Evolutionary conservation across 2,329 filamentous ascomycete species (phyloP).

Genomic region (Pseudogymnoascus sp.): DNA sequence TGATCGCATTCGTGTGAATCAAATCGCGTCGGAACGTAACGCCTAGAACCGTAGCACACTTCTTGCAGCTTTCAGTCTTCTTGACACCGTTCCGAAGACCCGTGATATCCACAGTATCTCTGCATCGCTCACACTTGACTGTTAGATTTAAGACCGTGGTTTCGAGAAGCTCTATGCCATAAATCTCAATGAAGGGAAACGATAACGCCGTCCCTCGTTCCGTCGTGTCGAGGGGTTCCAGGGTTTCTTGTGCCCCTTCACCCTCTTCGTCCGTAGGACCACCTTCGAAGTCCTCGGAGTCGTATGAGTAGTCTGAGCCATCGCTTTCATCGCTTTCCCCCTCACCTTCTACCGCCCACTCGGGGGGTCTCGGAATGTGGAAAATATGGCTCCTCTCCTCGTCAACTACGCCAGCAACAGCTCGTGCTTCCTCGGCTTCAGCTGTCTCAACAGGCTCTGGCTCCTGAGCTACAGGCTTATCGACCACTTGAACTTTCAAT

Average conservation of each 20-base stretch:
- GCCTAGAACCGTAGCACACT: slow-evolving; percentile 46
- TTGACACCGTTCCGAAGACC: slow-evolving; percentile 49
- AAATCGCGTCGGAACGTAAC: slow-evolving; percentile 56
- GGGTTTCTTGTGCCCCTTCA: not conserved
- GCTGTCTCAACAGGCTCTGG: slow-evolving; percentile 14
- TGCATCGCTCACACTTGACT: slow-evolving; percentile 73
- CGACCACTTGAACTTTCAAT: slow-evolving; percentile 24
- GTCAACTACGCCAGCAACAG: slow-evolving; percentile 23
- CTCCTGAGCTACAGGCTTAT: slow-evolving; percentile 14
- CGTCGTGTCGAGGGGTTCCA: not conserved
- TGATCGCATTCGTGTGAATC: slow-evolving; percentile 62
- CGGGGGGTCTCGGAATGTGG: slow-evolving; percentile 65
- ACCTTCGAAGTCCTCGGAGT: slow-evolving; percentile 30
- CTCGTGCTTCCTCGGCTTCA: slow-evolving; percentile 17
- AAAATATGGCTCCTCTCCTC: slow-evolving; percentile 55
- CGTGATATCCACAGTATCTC: slow-evolving; percentile 60
- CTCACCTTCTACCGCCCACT: slow-evolving; percentile 48
- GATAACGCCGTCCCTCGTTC: slow-evolving; percentile 69
- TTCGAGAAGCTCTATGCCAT: slow-evolving; percentile 68
- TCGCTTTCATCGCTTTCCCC: slow-evolving; percentile 39
- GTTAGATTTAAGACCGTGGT: slow-evolving; percentile 57
- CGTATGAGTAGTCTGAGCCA: slow-evolving; percentile 40
- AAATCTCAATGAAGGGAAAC: slow-evolving; percentile 67
- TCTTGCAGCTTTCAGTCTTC: slow-evolving; percentile 47
- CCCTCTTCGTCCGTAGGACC: slow-evolving; percentile 35